Percentiles rank a stretch among this genome's conserved stretches.
phyloP scores from a whole-genome alignment of 805 yeast genomes.

The Hanseniaspora guilliermondii region DNA sequence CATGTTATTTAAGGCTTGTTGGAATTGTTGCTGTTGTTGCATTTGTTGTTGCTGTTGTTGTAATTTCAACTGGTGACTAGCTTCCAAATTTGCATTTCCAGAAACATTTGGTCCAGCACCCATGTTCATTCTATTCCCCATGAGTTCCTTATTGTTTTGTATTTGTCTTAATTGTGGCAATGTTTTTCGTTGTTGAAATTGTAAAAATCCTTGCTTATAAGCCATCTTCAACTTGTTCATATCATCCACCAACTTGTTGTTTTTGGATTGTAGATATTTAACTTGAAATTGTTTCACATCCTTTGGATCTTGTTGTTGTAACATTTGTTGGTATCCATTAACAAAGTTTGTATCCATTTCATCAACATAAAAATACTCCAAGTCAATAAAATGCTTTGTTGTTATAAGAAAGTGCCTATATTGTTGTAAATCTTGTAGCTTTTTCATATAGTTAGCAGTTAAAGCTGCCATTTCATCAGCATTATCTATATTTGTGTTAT shows the following conservation, averaged over 20 bases:
- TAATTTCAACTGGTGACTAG: conserved; percentile 15
- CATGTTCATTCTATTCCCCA: not conserved
- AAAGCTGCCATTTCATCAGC: not conserved
- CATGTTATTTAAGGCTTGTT: conserved; percentile 11
- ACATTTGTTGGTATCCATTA: conserved; percentile 12
- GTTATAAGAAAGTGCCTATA: conserved; percentile 13
- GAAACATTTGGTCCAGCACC: not conserved
- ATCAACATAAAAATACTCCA: conserved; percentile 11
- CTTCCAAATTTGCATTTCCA: conserved; percentile 5
- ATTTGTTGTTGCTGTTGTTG: conserved; percentile 17
- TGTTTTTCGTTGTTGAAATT: conserved; percentile 11
- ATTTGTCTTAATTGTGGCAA: conserved; percentile 13
- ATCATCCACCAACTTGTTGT: conserved; percentile 11
- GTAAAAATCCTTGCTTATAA: conserved; percentile 8
- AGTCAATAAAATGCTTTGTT: conserved; percentile 13
- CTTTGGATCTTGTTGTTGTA: conserved; percentile 8
- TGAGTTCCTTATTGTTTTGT: conserved; percentile 5
- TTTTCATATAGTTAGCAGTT: conserved; percentile 9
- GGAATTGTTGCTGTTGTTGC: conserved; percentile 16
- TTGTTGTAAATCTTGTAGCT: conserved; percentile 12
- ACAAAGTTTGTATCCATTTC: conserved; percentile 14
- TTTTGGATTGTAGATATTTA: conserved; percentile 11
- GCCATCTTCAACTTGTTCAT: conserved; percentile 7
- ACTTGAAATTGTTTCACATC: conserved; percentile 10
- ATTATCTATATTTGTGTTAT: not conserved